Evolutionary conservation across 306 rosid species (phyloP), one percentile per base, ranked within the genome.

Genomic region (Adenanthera pavonina): DNA sequence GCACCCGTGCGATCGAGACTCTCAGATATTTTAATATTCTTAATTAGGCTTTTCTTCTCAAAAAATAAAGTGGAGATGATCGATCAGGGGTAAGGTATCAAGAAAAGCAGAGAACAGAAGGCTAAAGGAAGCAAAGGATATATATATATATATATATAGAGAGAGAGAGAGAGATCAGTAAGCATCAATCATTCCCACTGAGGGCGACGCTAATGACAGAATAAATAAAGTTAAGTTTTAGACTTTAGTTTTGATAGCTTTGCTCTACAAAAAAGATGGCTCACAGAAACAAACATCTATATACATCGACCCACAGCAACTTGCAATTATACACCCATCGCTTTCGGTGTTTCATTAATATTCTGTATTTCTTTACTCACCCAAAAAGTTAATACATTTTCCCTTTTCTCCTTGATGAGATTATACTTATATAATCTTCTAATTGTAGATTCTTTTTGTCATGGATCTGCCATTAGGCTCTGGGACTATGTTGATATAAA

Each of bases 1-100:
- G 66, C 88, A 74, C 88, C 75, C 87, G 88, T 89, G 92, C 75
- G 86, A 73, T 89, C 72, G 87, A 72, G 51, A 78, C n/a, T n/a
- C 54, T 64, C 13, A 43, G 52, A 54, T 76, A 65, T 62, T 61
- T 62, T 81, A 48, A 25, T 65, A 67, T 64, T 64, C 34, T 46
- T 17, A 54, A 15, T 40, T 17, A 47, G 12, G 4, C 66, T 40
- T 40, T 38, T 17, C 53, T 77, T 84, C 15, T 56, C 53, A 47
- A 9, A 48, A 72, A 74, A 82, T 66, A 75, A 74, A 89, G 77
- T 72, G 72, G 69, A 70, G 64, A 57, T 57, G 46, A 41, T 41
- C 46, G 34, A 57, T 57, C 64, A 19, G 34, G 33, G n/a, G n/a
- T n/a, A n/a, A n/a, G n/a, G n/a, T n/a, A 61, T 49, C 74, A 82